A percentile compares a stretch with the other conserved stretches of the same genome.
Evolutionary conservation across 495 filamentous ascomycete genomes (phyloP).

Genomic region (Collariella sp.): DNA sequence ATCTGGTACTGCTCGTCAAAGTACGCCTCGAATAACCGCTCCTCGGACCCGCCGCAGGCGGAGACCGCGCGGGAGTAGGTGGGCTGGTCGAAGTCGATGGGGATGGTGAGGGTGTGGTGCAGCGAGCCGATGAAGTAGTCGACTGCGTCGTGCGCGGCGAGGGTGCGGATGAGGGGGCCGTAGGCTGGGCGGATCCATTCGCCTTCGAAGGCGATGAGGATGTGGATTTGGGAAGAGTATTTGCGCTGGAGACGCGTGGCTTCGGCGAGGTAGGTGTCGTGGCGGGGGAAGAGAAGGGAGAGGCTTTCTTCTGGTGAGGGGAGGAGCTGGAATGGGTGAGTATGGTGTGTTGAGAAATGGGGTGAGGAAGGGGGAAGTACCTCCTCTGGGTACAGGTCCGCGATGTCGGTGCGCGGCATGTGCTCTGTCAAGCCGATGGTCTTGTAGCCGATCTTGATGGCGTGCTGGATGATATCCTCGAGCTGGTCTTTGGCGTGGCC

Average conservation of each 20-base stretch:
- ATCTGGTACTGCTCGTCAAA: constrained; percentile 81
- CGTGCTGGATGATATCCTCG: constrained; percentile 72
- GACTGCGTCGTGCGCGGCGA: constrained; percentile 53
- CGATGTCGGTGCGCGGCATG: constrained; percentile 65
- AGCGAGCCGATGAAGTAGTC: constrained; percentile 89
- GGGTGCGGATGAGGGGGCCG: constrained; percentile 43
- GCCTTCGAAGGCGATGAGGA: constrained; percentile 84
- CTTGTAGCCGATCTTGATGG: constrained; percentile 68
- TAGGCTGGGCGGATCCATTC: constrained; percentile 76
- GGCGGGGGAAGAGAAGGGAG: constrained; percentile 41
- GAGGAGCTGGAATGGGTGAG: constrained; percentile 24
- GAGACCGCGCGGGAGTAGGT: constrained; percentile 42
- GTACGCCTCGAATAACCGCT: constrained; percentile 66
- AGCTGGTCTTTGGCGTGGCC: constrained; percentile 77
- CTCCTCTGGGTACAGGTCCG: constrained; percentile 91
- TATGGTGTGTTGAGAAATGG: constrained; percentile 7
- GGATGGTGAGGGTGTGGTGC: constrained; percentile 76
- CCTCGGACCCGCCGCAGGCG: constrained; percentile 44
- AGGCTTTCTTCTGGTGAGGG: constrained; percentile 32
- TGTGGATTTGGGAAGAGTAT: constrained; percentile 62
- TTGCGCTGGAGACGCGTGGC: constrained; percentile 59
- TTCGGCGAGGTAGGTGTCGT: constrained; percentile 63
- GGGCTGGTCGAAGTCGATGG: constrained; percentile 74
- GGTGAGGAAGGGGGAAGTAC: constrained; percentile 33
- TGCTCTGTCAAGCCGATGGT: constrained; percentile 92